Percentiles rank a stretch among this genome's conserved stretches.
Evolutionary conservation across 2,329 filamentous ascomycete species (phyloP).

Genomic region (Xylaria sp.): DNA sequence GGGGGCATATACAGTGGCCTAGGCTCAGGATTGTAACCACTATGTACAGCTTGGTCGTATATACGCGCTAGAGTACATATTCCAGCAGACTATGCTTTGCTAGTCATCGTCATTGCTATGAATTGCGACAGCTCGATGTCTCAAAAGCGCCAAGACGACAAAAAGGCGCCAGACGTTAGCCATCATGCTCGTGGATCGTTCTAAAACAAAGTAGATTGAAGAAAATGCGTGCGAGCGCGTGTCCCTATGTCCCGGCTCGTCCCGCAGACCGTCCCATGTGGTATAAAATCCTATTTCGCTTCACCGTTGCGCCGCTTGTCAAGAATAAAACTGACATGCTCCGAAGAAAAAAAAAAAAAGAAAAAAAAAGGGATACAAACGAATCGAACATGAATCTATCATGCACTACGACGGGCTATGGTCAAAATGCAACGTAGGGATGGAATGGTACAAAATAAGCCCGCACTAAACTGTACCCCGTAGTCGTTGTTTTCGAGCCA

Average conservation of each 20-base stretch:
- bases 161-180: conserved; percentile 12
- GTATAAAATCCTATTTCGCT: conserved; percentile 25
- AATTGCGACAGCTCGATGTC: conserved; percentile 6
- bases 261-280: conserved; percentile 20
- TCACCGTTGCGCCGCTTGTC: conserved; percentile 26
- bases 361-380: conserved; percentile 13
- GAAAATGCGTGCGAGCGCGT: conserved; percentile 13
- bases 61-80: conserved; percentile 19
- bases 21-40: neutral
- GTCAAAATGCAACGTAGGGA: neutral
- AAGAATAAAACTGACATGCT: conserved; percentile 14
- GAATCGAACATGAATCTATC: conserved; percentile 11
- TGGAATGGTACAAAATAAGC: neutral
- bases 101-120: conserved; percentile 4
- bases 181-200: conserved; percentile 23
- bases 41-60: conserved; percentile 26
- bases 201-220: conserved; percentile 20
- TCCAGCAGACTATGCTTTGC: conserved; percentile 11
- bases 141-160: conserved; percentile 10
- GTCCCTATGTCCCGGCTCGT: conserved; percentile 13
- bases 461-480: conserved; percentile 21
- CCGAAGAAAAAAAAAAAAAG: no score
- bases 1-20: neutral
- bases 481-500: conserved; percentile 68
- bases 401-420: neutral